Conservation (phyloP, 768 basidiomycete species). For the Auricularia sp. region DNA sequence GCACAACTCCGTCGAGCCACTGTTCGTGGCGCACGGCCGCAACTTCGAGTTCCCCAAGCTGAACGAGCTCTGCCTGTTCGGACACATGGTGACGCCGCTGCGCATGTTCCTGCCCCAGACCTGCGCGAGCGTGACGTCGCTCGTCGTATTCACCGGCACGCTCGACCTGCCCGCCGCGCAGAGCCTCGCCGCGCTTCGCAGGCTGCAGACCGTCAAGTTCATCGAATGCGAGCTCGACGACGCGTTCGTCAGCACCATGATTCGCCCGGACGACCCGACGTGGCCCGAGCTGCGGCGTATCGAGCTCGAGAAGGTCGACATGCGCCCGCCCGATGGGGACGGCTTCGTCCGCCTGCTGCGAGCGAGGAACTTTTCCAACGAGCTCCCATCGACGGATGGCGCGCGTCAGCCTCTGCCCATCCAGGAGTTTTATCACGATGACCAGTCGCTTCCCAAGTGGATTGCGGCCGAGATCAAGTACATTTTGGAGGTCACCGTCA, state of each 20-base stretch:
- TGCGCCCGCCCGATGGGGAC: background rate
- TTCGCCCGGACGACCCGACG: background rate
- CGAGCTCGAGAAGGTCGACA: constrained; percentile 1
- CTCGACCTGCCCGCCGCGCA: background rate
- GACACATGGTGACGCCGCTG: background rate
- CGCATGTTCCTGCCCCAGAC: background rate
- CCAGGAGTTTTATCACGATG: background rate
- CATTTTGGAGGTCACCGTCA: background rate
- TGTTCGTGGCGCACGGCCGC: background rate
- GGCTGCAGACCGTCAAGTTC: background rate
- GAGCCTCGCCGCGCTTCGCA: background rate
- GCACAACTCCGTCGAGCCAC: background rate
- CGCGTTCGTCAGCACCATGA: background rate
- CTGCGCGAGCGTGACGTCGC: background rate
- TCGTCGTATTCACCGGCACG: background rate
- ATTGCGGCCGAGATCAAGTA: background rate
- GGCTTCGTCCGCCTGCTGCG: background rate
- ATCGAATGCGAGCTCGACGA: background rate
- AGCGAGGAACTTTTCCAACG: background rate
- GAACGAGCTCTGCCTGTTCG: background rate
- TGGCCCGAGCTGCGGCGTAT: constrained; percentile 1
- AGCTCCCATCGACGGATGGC: background rate
- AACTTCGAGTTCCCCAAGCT: background rate
- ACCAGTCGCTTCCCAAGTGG: background rate
- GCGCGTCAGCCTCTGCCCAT: background rate